Conservation (phyloP, 352 stramenopile species). For the Phytophthora megakarya region DNA sequence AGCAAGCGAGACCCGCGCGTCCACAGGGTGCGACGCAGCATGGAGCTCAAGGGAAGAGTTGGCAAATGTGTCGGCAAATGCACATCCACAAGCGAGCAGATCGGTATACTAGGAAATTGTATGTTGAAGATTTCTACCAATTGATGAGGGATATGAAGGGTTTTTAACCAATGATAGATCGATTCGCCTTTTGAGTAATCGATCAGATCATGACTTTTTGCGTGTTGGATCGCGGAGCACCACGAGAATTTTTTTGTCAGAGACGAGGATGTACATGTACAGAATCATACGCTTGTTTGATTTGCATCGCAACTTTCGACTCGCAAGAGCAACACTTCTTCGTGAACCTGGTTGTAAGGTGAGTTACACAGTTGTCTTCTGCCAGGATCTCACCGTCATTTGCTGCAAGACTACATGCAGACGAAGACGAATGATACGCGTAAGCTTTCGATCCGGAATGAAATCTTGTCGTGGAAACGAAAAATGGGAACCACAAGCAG, state of each 20-base stretch:
- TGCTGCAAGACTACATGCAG: conserved; percentile 10
- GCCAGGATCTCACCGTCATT: too few relatives aligned
- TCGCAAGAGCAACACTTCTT: too few relatives aligned
- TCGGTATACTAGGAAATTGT: conserved; percentile 12
- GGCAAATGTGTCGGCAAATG: conserved; percentile 18
- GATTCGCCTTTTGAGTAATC: conserved; percentile 4
- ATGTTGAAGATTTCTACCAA: conserved; percentile 14
- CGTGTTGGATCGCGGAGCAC: conserved; percentile 1
- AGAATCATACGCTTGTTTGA: too few relatives aligned
- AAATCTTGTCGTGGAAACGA: not conserved
- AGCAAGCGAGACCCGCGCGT: conserved; percentile 43
- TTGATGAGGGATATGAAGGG: not conserved
- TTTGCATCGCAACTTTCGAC: conserved; percentile 3
- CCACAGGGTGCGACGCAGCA: conserved; percentile 59
- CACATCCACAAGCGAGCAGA: not conserved
- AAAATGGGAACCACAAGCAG: conserved; percentile 1
- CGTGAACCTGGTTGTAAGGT: too few relatives aligned
- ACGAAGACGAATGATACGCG: too few relatives aligned
- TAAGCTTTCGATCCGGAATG: conserved; percentile 4
- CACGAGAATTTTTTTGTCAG: conserved; percentile 20
- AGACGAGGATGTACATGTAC: conserved; percentile 23
- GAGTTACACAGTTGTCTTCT: too few relatives aligned
- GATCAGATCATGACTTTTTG: conserved; percentile 17
- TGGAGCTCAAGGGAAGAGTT: conserved; percentile 25
- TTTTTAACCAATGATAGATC: conserved; percentile 4